Conservation (phyloP, 1,284 basidiomycete species). For the Rhodotorula mucilaginosa region DNA sequence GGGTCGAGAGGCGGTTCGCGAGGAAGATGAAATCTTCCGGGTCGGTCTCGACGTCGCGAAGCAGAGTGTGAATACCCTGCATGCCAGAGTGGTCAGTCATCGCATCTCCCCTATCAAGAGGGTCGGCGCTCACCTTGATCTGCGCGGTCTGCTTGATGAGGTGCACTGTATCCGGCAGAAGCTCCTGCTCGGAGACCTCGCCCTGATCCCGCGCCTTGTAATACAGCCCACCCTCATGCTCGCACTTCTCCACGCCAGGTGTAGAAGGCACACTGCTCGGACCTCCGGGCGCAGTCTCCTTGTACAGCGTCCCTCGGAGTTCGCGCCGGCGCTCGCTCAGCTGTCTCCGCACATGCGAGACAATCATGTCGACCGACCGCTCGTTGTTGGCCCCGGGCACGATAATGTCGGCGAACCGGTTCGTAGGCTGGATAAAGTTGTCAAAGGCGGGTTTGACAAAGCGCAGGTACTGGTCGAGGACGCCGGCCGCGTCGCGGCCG, state of each 20-base stretch:
- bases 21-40: conserved; percentile 88
- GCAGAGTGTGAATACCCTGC: conserved; percentile 63
- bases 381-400: conserved; percentile 83
- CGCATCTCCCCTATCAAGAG: not conserved
- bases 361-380: conserved; percentile 85
- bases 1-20: conserved; percentile 75
- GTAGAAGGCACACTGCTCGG: conserved; percentile 1
- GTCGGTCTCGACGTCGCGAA: conserved; percentile 53
- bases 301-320: conserved; percentile 70
- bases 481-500: conserved; percentile 76
- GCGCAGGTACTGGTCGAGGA: conserved; percentile 73
- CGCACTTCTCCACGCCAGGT: conserved; percentile 13
- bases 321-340: conserved; percentile 71
- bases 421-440: conserved; percentile 87
- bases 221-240: conserved; percentile 11
- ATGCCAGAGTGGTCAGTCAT: no score
- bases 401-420: conserved; percentile 84
- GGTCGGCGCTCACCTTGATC: conserved; percentile 58
- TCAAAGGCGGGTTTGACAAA: conserved; percentile 70
- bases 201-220: conserved; percentile 9
- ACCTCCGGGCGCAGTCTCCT: conserved; percentile 26
- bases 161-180: conserved; percentile 58
- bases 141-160: conserved; percentile 79
- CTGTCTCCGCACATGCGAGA: conserved; percentile 82
- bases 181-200: conserved; percentile 44